Evolutionary conservation across 2,329 filamentous ascomycete genomes (phyloP), one percentile per base, ranked within the genome.

Genomic region (Fusarium redolens): DNA sequence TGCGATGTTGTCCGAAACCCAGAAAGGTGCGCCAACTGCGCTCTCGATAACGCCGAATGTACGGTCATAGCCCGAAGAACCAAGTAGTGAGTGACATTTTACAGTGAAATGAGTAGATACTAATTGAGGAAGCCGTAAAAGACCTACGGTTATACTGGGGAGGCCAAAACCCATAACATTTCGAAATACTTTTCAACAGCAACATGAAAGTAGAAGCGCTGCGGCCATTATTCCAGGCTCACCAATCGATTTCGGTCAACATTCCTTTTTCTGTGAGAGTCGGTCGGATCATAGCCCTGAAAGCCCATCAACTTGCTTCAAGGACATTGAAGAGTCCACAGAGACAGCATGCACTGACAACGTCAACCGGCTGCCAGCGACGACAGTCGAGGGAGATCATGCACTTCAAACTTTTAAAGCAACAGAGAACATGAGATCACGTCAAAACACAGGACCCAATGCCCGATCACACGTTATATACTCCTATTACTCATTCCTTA

Each of bases 351-450:
- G 3, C 1, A 4, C 13, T 9, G 33, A 25, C 8, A 8, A 20
- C 0, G 18, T 0, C 13, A 9, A 8, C 3, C 33, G 37, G 22
- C 22, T 25, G 5, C 4, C 50, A 2, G 20, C 8, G 11, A 1
- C 12, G n/a, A 14, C 3, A 9, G 7, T 1, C 9, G 9, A 40
- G 3, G 7, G 0, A 20, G 7, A n/a, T n/a, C 33, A 38, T n/a
- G 18, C 15, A 1, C 10, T 1, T 17, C 9, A 9, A 13, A 3
- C 33, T 6, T 12, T 3, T 7, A 14, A 2, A 9, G 18, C 7
- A 0, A 7, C 22, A 40, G 5, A 3, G 1, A 5, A 7, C 2
- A 2, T 11, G 0, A 37, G 1, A 3, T n/a, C 12, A 12, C 25
- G 2, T 15, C 22, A 28, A 8, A 5, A 7, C 1, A 15, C 10